Conservation (phyloP, 2,329 filamentous ascomycete species). For the Penicillium sp. region DNA sequence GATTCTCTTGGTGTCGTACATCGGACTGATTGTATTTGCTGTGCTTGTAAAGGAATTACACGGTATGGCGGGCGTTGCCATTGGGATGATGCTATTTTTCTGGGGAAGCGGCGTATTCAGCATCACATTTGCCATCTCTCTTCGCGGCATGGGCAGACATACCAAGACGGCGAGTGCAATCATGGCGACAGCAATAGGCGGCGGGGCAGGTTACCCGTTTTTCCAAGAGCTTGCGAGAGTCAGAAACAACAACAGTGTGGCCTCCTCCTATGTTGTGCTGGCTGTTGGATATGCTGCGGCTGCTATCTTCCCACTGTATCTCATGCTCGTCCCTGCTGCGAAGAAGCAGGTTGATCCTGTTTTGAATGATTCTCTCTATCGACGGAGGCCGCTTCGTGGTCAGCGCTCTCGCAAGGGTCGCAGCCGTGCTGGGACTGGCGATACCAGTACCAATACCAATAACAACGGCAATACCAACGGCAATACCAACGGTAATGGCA, state of each 20-base stretch:
- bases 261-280: conserved; percentile 52
- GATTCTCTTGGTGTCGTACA: conserved; percentile 52
- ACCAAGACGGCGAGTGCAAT: conserved; percentile 55
- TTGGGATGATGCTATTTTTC: conserved; percentile 53
- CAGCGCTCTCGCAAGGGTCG: conserved; percentile 13
- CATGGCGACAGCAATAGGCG: conserved; percentile 52
- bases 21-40: conserved; percentile 51
- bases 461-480: background rate
- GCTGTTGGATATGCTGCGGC: conserved; percentile 51
- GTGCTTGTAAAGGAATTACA: conserved; percentile 49
- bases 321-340: conserved; percentile 47
- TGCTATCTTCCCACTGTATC: conserved; percentile 51
- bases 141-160: conserved; percentile 56
- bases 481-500: background rate
- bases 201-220: conserved; percentile 54
- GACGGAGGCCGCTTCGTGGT: background rate
- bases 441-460: background rate
- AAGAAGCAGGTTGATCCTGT: conserved; percentile 51
- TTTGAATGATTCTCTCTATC: conserved; percentile 17
- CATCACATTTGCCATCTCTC: conserved; percentile 55
- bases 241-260: conserved; percentile 27
- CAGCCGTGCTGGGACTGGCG: background rate
- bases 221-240: conserved; percentile 48
- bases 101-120: conserved; percentile 60
- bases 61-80: conserved; percentile 43